Evolutionary conservation across 305 asterid genomes (phyloP).

Genomic region (Salvia sclarea): DNA sequence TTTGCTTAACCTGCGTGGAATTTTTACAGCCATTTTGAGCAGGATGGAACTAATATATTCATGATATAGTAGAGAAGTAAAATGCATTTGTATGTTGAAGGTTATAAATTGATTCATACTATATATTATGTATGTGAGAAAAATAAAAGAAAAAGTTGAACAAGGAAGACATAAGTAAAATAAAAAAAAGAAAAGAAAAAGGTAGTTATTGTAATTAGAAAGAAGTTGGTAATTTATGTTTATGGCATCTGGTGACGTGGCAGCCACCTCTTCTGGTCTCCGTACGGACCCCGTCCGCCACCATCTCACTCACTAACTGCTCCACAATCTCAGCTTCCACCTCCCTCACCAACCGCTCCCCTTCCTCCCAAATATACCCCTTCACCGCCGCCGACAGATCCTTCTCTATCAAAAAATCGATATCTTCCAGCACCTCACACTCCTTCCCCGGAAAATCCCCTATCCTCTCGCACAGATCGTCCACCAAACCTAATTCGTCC

Average conservation of each 20-base stretch:
- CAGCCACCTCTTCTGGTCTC: slow-evolving; percentile 39
- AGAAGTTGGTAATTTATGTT: slow-evolving; percentile 22
- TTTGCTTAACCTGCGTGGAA: no score
- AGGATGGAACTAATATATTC: no score
- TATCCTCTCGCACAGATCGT: slow-evolving; percentile 45
- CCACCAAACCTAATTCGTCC: slow-evolving; percentile 23
- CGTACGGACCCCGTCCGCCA: slow-evolving; percentile 34
- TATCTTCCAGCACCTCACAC: slow-evolving; percentile 69
- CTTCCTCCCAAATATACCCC: slow-evolving; percentile 43
- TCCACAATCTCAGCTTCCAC: slow-evolving; percentile 66
- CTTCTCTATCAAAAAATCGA: slow-evolving; percentile 53
- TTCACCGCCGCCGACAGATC: slow-evolving; percentile 38
- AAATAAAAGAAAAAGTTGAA: background rate
- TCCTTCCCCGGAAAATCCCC: slow-evolving; percentile 52
- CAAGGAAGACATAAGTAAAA: background rate
- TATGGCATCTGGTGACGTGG: slow-evolving; percentile 71
- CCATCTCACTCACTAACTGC: slow-evolving; percentile 58
- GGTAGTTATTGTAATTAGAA: slow-evolving; percentile 11
- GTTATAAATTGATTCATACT: no score
- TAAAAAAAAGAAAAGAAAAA: background rate
- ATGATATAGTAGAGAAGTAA: no score
- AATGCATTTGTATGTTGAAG: no score
- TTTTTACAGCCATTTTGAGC: no score
- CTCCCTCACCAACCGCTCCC: slow-evolving; percentile 54
- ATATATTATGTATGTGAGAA: no score